A percentile compares a stretch with the other conserved stretches of the same genome.
These are phyloP conservation scores for Erodium moschatum DNA, from an alignment of 441 rosid species.

Conservation along the genomic window DNA sequence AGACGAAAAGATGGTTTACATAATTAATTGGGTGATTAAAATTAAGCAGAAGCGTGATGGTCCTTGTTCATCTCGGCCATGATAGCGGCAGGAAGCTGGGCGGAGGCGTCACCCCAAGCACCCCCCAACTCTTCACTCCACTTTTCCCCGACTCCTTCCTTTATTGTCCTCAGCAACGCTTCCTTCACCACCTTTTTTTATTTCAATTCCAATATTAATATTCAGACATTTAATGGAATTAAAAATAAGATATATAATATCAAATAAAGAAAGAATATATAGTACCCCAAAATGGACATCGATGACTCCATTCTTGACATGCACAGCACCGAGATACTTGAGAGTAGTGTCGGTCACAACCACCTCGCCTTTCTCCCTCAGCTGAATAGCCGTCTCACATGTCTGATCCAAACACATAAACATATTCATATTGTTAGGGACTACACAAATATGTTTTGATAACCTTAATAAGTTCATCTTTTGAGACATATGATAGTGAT, in stretches of 20 bases:
- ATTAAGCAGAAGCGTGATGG: neutral
- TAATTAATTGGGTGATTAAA: too few species aligned
- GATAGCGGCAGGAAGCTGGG: slow-evolving; percentile 51
- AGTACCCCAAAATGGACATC: slow-evolving; percentile 51
- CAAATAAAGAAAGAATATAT: too few species aligned
- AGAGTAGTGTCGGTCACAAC: slow-evolving; percentile 39
- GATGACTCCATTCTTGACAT: slow-evolving; percentile 43
- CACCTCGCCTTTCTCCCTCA: slow-evolving; percentile 43
- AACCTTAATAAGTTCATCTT: too few species aligned
- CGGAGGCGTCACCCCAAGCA: slow-evolving; percentile 51
- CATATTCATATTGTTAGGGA: too few species aligned
- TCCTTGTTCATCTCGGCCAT: slow-evolving; percentile 40
- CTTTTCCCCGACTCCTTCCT: slow-evolving; percentile 40
- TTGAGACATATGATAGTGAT: too few species aligned
- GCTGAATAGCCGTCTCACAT: slow-evolving; percentile 51
- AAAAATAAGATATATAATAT: neutral
- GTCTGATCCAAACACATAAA: slow-evolving; percentile 21
- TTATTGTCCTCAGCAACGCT: slow-evolving; percentile 42
- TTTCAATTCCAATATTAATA: too few species aligned
- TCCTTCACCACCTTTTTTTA: slow-evolving; percentile 42
- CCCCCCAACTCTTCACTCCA: slow-evolving; percentile 39
- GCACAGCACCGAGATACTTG: slow-evolving; percentile 48
- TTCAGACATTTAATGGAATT: neutral
- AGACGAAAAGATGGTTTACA: too few species aligned
- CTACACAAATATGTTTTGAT: too few species aligned